phyloP scores from a whole-genome alignment of 2,329 filamentous ascomycete genomes.

The Hypocreales sp. region DNA sequence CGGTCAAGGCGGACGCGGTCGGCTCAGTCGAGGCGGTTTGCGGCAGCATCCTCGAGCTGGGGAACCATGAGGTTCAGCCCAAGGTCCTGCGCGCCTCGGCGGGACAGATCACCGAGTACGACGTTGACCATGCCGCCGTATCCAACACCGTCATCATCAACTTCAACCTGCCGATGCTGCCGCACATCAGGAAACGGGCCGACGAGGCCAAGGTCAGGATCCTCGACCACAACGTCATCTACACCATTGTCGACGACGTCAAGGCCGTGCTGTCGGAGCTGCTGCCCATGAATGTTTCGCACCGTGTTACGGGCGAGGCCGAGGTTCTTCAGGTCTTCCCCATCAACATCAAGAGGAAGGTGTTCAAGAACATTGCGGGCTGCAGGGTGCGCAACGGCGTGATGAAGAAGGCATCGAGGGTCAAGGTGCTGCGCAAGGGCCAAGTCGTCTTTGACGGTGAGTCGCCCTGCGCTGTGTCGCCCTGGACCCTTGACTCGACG shows the following conservation, averaged over 20 bases:
- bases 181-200: conserved; percentile 53
- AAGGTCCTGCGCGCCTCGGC: conserved; percentile 64
- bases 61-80: conserved; percentile 70
- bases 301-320: conserved; percentile 71
- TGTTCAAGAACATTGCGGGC: conserved; percentile 65
- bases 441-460: conserved; percentile 69
- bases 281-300: conserved; percentile 49
- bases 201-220: conserved; percentile 58
- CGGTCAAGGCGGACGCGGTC: conserved; percentile 84
- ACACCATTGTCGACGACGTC: conserved; percentile 61
- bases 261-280: conserved; percentile 51
- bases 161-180: conserved; percentile 64
- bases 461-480: too few species aligned
- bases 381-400: conserved; percentile 74
- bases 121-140: conserved; percentile 72
- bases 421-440: conserved; percentile 56
- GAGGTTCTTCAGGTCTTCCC: conserved; percentile 72
- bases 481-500: neutral
- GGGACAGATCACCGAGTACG: conserved; percentile 68
- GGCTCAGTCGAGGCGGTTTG: conserved; percentile 87
- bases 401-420: conserved; percentile 46
- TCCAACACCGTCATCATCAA: conserved; percentile 66
- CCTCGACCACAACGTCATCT: conserved; percentile 76
- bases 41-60: conserved; percentile 60
- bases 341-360: conserved; percentile 61